Base-by-base conservation (phyloP, 2,329 filamentous ascomycete genomes). In the Magnaporthiopsis poae region DNA sequence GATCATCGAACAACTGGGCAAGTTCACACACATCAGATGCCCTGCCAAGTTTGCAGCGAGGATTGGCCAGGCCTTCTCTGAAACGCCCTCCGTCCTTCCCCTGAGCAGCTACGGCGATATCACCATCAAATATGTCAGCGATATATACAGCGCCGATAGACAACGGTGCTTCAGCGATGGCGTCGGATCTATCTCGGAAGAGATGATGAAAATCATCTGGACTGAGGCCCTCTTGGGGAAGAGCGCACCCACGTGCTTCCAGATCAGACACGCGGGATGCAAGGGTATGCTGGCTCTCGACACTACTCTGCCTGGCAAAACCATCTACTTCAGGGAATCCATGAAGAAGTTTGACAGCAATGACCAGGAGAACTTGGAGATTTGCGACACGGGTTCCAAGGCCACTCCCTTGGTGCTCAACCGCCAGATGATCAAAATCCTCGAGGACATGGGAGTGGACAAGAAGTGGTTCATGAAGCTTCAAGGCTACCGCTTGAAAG, bases 241-340 rank as follows among this genome's bases (percentile, higher is more conserved):
- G 52, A 72, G 78, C 0, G 77, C 78, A 3, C 86, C 90, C 0
- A 90, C 88, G 0, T 86, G 86, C 63, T 85, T 92, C 62, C 92
- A 96, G 71, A 89, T 96, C 61, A 84, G 91, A 2, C 89, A 86
- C 73, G 86, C 81, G 35, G 90, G 90, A 0, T 87, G 86, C 4
- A 96, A 96, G 75, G 91, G 91, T 0, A 91, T 93, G 86, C 80
- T 95, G 0, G 85, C 89, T 0, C 76, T 94, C 0, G 90, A 96
- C 71, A 77, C 80, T 12, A 77, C 80, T 1, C 78, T 93, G 0
- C 1, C 71, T 0, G 90, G 88, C 0, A 81, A 83, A 36, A 73
- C 80, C 2, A 79, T 96, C 59, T 78, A 79, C 35, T 77, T 96
- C 27, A 84, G 92, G 1, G 77, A 81, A 21, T 94, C 90, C 5